These are phyloP conservation scores for Cucurbita ficifolia DNA, from an alignment of 306 rosid species.

Conservation along the genomic window DNA sequence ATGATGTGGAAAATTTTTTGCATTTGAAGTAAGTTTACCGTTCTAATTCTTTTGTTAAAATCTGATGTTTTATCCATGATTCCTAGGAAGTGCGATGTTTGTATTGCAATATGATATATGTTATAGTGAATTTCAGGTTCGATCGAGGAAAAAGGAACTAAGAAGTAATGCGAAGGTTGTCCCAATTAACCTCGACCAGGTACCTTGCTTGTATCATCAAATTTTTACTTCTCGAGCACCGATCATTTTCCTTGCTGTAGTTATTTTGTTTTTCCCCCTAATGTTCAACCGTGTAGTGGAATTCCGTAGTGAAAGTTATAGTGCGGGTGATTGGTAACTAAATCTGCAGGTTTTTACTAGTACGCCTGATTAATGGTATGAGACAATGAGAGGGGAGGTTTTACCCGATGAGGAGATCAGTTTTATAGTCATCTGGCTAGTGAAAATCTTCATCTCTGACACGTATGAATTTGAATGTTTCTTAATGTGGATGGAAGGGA, in stretches of 20 bases:
- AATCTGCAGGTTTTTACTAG: background rate
- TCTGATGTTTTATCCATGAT: background rate
- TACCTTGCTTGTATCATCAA: conserved; percentile 7
- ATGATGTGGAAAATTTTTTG: background rate
- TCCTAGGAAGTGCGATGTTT: background rate
- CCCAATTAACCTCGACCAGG: conserved; percentile 88
- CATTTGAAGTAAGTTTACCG: background rate
- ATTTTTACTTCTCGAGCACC: background rate
- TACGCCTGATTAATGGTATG: background rate
- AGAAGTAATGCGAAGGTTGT: conserved; percentile 66
- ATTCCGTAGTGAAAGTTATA: background rate
- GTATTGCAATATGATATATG: background rate
- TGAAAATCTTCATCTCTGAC: background rate
- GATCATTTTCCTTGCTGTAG: background rate
- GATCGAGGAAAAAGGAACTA: conserved; percentile 47
- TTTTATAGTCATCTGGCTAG: background rate
- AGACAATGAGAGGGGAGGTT: background rate
- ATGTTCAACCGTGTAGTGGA: background rate
- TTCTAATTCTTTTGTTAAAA: background rate
- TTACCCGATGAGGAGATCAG: background rate
- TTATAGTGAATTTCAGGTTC: conserved; percentile 39
- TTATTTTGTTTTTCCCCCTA: background rate
- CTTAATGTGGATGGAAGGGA: background rate
- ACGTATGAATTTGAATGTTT: background rate
- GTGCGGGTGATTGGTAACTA: background rate